Evolutionary conservation across 257 asterid species (phyloP).

Genomic region (Perilla frutescens): DNA sequence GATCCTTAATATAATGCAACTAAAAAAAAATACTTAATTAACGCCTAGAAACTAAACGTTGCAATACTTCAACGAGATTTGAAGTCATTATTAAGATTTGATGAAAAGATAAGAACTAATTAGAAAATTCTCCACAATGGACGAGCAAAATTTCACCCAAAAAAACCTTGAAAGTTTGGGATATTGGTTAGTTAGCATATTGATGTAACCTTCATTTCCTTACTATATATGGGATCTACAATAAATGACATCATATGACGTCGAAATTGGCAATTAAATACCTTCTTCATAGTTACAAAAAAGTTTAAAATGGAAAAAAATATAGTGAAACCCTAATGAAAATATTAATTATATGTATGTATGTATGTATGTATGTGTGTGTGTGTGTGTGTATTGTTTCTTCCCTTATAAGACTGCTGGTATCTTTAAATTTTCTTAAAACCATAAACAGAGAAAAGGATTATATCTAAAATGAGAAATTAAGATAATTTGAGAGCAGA

Average conservation of each 20-base stretch:
- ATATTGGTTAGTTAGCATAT: not conserved
- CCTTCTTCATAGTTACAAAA: no score
- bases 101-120: not conserved
- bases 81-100: not conserved
- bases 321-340: slow-evolving; percentile 17
- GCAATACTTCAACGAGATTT: not conserved
- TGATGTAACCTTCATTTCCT: no score
- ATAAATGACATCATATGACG: no score
- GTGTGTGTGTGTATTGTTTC: no score
- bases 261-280: no score
- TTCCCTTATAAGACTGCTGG: no score
- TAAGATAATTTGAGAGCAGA: not conserved
- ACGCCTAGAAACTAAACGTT: no score
- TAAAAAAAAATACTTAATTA: not conserved
- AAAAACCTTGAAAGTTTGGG: not conserved
- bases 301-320: no score
- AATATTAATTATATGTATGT: not conserved
- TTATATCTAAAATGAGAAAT: not conserved
- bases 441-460: not conserved
- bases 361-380: no score
- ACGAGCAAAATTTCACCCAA: no score
- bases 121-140: not conserved
- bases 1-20: no score
- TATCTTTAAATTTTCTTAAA: not conserved
- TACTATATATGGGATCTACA: no score